phyloP scores from a whole-genome alignment of 179 eudicot genomes.

The Heliamphora pulchella region DNA sequence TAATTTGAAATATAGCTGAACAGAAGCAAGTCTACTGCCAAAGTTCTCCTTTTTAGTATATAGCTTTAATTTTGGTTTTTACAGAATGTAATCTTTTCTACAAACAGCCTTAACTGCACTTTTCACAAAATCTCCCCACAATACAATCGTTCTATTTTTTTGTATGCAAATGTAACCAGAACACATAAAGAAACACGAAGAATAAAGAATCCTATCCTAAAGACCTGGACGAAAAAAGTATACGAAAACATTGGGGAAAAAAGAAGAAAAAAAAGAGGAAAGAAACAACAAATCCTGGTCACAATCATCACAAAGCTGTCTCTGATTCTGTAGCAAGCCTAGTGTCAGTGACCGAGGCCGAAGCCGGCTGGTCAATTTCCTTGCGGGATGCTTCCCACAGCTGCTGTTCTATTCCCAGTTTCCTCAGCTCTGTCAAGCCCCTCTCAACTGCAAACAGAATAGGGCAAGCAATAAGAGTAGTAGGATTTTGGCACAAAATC shows the following conservation, averaged over 20 bases:
- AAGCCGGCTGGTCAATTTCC: constrained; percentile 44
- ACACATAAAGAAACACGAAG: not conserved
- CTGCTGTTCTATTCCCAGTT: constrained; percentile 72
- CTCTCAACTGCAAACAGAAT: constrained; percentile 47
- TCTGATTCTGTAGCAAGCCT: constrained; percentile 44
- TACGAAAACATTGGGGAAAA: too few relatives aligned
- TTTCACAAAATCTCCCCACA: not conserved
- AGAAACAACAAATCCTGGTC: not conserved
- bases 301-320: constrained; percentile 29
- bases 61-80: not conserved
- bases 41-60: too few relatives aligned
- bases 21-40: too few relatives aligned
- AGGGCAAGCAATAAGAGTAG: constrained; percentile 7
- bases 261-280: not conserved
- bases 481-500: not conserved
- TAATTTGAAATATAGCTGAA: too few relatives aligned
- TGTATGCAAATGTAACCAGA: not conserved
- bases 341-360: constrained; percentile 20
- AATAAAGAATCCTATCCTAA: not conserved
- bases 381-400: constrained; percentile 80
- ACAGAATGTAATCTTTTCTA: not conserved
- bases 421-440: constrained; percentile 65
- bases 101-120: not conserved
- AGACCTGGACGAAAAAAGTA: too few relatives aligned
- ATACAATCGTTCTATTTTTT: not conserved